phyloP scores from a whole-genome alignment of 306 rosid species.

The Pyrus bretschneideri region DNA sequence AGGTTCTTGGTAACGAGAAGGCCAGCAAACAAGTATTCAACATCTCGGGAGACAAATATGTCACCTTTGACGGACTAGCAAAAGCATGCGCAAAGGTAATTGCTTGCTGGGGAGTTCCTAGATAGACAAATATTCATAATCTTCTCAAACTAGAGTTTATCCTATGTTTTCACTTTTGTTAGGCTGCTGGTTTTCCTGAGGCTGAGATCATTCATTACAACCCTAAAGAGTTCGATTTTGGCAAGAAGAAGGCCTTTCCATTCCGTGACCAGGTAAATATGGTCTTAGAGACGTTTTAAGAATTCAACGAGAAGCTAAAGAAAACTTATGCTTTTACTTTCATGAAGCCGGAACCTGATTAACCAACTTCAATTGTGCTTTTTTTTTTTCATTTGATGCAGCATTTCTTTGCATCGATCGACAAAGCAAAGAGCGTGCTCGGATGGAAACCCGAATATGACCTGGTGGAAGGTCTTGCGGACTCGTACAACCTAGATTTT shows the following conservation, averaged over 20 bases:
- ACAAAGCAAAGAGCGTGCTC: conserved; percentile 77
- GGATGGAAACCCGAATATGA: conserved; percentile 73
- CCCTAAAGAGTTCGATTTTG: conserved; percentile 87
- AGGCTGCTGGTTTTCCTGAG: conserved; percentile 95
- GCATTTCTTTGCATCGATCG: conserved; percentile 93
- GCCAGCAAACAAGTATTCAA: conserved; percentile 91
- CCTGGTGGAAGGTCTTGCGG: conserved; percentile 81
- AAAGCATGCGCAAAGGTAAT: conserved; percentile 94
- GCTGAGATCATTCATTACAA: conserved; percentile 90
- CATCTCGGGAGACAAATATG: conserved; percentile 87
- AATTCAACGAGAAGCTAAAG: background rate
- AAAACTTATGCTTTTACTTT: too few species aligned
- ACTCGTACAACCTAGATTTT: conserved; percentile 82
- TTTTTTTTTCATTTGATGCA: conserved; percentile 17
- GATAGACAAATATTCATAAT: background rate
- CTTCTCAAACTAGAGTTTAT: background rate
- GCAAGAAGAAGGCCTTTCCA: conserved; percentile 90
- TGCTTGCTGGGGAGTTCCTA: background rate
- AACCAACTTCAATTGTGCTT: background rate
- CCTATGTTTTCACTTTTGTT: conserved; percentile 6
- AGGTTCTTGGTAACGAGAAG: conserved; percentile 81
- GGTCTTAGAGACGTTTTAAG: background rate
- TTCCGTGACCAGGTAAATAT: conserved; percentile 84
- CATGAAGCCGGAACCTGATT: background rate
- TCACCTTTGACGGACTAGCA: conserved; percentile 89